Evolutionary conservation across 179 eudicot species (phyloP).

Genomic region (Beta macrorhiza): DNA sequence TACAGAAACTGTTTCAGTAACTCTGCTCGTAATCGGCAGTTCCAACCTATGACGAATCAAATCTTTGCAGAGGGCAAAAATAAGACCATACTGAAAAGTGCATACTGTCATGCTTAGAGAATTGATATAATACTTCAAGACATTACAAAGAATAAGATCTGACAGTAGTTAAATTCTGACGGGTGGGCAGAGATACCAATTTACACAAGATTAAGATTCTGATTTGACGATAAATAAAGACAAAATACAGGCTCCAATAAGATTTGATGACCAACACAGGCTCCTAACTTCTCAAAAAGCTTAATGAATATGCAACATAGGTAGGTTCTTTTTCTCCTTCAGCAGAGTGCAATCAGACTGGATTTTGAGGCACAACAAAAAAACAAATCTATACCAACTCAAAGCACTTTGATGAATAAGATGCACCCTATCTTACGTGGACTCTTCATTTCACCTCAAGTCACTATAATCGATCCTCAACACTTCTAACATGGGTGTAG

Average conservation of each 20-base stretch:
- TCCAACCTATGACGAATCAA: slow-evolving; percentile 33
- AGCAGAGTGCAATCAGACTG: slow-evolving; percentile 1
- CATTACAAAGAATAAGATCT: slow-evolving; percentile 33
- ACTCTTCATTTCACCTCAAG: no score
- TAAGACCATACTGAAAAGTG: slow-evolving; percentile 2
- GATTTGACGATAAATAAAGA: slow-evolving; percentile 45
- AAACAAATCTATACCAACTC: not conserved
- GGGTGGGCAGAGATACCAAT: slow-evolving; percentile 38
- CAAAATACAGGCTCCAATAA: slow-evolving; percentile 36
- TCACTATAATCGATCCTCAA: no score
- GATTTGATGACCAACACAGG: slow-evolving; percentile 46
- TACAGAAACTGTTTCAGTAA: not conserved
- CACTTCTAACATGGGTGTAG: no score
- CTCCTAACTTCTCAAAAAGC: slow-evolving; percentile 17
- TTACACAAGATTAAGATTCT: slow-evolving; percentile 56
- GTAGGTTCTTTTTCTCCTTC: not conserved
- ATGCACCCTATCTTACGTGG: not conserved
- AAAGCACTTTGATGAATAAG: not conserved
- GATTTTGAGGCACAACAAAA: not conserved
- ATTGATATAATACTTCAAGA: slow-evolving; percentile 14
- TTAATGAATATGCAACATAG: slow-evolving; percentile 12
- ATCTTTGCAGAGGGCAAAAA: not conserved
- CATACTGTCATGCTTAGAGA: slow-evolving; percentile 14
- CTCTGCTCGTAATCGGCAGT: not conserved
- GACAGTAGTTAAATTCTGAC: slow-evolving; percentile 35